These are phyloP conservation scores for Inga oerstediana DNA, from an alignment of 306 rosid species.

Conservation along the genomic window DNA sequence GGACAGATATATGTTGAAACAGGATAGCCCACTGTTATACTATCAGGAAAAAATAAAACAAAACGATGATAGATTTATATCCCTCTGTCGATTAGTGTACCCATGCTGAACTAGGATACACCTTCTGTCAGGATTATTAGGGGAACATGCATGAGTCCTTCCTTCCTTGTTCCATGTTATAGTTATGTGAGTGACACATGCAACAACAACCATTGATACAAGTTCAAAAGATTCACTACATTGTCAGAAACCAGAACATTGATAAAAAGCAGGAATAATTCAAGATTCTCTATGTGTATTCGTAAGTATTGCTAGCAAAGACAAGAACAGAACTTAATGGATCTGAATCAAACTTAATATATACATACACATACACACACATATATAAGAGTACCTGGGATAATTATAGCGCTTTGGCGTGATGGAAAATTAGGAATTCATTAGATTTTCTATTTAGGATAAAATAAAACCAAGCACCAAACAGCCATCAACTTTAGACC, in stretches of 20 bases:
- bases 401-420: neutral
- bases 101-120: neutral
- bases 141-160: neutral
- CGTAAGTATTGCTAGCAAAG: neutral
- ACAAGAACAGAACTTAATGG: neutral
- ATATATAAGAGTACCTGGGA: neutral
- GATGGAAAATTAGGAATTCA: neutral
- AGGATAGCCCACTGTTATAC: neutral
- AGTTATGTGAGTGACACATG: neutral
- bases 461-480: neutral
- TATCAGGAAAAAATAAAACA: neutral
- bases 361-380: too few species aligned
- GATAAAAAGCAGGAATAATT: neutral
- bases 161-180: neutral
- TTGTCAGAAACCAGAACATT: neutral
- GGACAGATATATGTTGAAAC: slow-evolving; percentile 12
- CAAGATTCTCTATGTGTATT: neutral
- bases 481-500: neutral
- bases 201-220: neutral
- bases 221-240: neutral
- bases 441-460: neutral
- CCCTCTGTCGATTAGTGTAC: slow-evolving; percentile 4
- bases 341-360: neutral
- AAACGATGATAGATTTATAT: slow-evolving; percentile 7
- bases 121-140: neutral